Conservation (phyloP, 768 basidiomycete genomes). For the Agaricus bisporus region DNA sequence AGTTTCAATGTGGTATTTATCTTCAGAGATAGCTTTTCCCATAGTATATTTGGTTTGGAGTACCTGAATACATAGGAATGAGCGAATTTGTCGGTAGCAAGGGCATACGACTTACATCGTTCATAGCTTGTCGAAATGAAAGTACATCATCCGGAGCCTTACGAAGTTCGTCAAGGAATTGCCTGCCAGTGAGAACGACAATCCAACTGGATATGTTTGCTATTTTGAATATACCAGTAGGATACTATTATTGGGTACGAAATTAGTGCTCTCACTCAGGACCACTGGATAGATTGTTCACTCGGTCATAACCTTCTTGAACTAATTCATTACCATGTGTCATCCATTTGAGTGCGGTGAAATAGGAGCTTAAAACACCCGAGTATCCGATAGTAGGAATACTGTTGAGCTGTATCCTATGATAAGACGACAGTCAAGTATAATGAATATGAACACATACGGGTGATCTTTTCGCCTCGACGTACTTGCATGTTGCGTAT, state of each 20-base stretch:
- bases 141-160: conserved; percentile 24
- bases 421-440: too few relatives aligned
- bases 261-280: too few relatives aligned
- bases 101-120: neutral
- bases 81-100: neutral
- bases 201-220: conserved; percentile 23
- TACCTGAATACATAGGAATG: too few relatives aligned
- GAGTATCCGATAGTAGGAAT: conserved; percentile 20
- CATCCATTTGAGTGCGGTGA: conserved; percentile 17
- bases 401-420: conserved; percentile 2
- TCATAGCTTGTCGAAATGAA: conserved; percentile 11
- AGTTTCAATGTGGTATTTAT: conserved; percentile 2
- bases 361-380: conserved; percentile 16
- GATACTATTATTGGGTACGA: conserved; percentile 15
- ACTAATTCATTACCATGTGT: conserved; percentile 18
- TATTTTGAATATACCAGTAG: conserved; percentile 19
- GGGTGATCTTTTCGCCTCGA: neutral
- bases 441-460: neutral
- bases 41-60: conserved; percentile 25
- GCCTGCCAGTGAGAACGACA: conserved; percentile 21
- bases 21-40: conserved; percentile 8
- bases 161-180: conserved; percentile 26
- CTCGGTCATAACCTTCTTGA: conserved; percentile 19
- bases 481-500: neutral
- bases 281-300: conserved; percentile 6